Evolutionary conservation across 148 eudicot species (phyloP).

Genomic region (Cornus florida): DNA sequence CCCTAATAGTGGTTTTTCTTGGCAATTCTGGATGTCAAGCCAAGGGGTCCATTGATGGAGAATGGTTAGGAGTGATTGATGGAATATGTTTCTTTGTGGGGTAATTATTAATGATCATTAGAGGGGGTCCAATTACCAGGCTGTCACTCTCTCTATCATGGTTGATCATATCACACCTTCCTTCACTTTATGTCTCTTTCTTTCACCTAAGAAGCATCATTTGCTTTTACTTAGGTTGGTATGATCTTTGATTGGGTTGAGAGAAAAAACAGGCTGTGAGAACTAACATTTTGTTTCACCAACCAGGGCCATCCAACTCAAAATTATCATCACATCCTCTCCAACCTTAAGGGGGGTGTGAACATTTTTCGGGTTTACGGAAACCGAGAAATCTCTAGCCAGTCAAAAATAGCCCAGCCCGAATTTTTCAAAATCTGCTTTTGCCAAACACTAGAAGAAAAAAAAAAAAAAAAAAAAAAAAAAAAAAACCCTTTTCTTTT

Average conservation of each 20-base stretch:
- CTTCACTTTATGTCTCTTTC: slow-evolving; percentile 35
- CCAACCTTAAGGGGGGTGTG: neutral
- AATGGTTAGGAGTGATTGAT: slow-evolving; percentile 25
- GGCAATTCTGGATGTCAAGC: neutral
- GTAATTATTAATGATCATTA: slow-evolving; percentile 16
- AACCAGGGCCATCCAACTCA: neutral
- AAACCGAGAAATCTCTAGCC: neutral
- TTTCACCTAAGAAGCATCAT: slow-evolving; percentile 17
- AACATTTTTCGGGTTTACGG: neutral
- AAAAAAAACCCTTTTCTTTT: too few species aligned
- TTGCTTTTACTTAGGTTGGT: slow-evolving; percentile 1
- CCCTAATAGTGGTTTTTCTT: neutral
- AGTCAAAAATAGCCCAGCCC: too few species aligned
- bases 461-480: too few species aligned
- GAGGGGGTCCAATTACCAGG: slow-evolving; percentile 29
- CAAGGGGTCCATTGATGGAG: neutral
- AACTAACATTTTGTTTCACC: neutral
- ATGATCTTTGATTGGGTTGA: slow-evolving; percentile 2
- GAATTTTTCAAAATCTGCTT: neutral
- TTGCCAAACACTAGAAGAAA: neutral
- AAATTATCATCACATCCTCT: neutral
- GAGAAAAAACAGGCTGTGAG: neutral
- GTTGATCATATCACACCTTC: slow-evolving; percentile 5
- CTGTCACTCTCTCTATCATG: slow-evolving; percentile 20
- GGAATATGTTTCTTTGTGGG: slow-evolving; percentile 11